A percentile compares a stretch with the other conserved stretches of the same genome.
These are phyloP conservation scores for Fermentozyma sake DNA, from an alignment of 1,139 yeast genomes.

Conservation along the genomic window DNA sequence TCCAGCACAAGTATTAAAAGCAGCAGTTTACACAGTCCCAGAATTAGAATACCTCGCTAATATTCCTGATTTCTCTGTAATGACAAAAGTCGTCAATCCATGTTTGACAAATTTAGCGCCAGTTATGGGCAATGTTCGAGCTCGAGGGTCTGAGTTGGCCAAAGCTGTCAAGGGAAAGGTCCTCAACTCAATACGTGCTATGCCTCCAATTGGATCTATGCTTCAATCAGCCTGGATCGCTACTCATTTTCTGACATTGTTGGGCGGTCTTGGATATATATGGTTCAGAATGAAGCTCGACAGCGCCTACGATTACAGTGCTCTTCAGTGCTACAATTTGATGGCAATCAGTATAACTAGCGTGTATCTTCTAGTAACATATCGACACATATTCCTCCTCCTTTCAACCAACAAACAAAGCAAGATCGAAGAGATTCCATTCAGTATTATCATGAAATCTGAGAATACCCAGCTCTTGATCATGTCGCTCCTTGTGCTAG, in stretches of 20 bases:
- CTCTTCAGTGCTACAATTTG: slow-evolving; percentile 7
- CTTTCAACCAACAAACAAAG: slow-evolving; percentile 1
- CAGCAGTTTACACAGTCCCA: slow-evolving; percentile 1
- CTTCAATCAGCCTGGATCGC: slow-evolving; percentile 8
- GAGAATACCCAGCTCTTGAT: slow-evolving; percentile 45
- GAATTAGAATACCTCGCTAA: background rate
- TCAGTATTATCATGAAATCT: slow-evolving; percentile 34
- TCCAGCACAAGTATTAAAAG: background rate
- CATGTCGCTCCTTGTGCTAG: slow-evolving; percentile 28
- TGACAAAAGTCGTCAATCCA: no score
- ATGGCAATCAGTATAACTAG: slow-evolving; percentile 9
- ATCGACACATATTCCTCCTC: slow-evolving; percentile 13
- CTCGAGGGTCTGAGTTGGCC: no score
- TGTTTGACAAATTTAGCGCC: no score
- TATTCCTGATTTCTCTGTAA: no score
- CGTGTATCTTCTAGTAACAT: slow-evolving; percentile 18
- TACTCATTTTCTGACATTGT: slow-evolving; percentile 7
- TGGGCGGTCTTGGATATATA: slow-evolving; percentile 4
- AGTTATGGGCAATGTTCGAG: no score
- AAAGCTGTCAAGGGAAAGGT: no score
- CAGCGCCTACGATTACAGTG: no score
- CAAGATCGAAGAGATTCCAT: slow-evolving; percentile 12
- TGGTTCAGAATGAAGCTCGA: background rate
- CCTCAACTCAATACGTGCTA: background rate
- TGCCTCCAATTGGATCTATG: slow-evolving; percentile 2